A percentile compares a stretch with the other conserved stretches of the same genome.
phyloP scores from a whole-genome alignment of 2,329 filamentous ascomycete species.

The Fusarium multiceps region DNA sequence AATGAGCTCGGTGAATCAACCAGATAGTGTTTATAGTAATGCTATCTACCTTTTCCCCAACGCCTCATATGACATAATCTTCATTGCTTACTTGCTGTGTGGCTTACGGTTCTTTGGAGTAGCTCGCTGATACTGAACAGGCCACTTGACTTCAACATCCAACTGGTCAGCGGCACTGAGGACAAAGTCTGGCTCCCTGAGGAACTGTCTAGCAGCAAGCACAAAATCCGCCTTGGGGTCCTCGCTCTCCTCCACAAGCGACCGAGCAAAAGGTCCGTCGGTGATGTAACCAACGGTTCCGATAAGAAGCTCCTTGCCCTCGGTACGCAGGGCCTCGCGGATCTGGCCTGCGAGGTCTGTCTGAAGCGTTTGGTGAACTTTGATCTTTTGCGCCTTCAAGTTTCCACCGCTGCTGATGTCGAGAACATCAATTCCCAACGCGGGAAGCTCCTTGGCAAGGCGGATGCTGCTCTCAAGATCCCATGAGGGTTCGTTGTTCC shows the following conservation, averaged over 20 bases:
- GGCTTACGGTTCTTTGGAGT: conserved; percentile 22
- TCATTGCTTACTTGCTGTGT: background rate
- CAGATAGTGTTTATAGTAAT: background rate
- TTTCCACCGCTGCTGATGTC: conserved; percentile 85
- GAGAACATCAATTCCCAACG: conserved; percentile 81
- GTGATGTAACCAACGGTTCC: conserved; percentile 81
- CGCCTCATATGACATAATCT: background rate
- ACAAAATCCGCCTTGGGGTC: conserved; percentile 73
- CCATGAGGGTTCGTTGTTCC: conserved; percentile 66
- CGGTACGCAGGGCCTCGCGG: conserved; percentile 70
- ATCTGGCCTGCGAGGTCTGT: conserved; percentile 76
- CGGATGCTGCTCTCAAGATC: conserved; percentile 67
- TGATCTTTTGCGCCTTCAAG: conserved; percentile 69
- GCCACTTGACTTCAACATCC: conserved; percentile 75
- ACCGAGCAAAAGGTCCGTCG: conserved; percentile 73
- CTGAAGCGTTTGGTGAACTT: conserved; percentile 76
- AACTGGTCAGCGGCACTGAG: conserved; percentile 78
- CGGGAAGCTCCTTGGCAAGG: conserved; percentile 68
- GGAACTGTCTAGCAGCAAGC: conserved; percentile 78
- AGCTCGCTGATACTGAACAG: conserved; percentile 69
- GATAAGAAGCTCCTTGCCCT: conserved; percentile 68
- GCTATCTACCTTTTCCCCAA: conserved; percentile 1
- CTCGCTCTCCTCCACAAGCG: conserved; percentile 61
- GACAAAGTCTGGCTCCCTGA: conserved; percentile 84
- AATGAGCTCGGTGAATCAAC: background rate